phyloP scores from a whole-genome alignment of 108 stramenopile genomes.

The Nitzschia inconspicua region DNA sequence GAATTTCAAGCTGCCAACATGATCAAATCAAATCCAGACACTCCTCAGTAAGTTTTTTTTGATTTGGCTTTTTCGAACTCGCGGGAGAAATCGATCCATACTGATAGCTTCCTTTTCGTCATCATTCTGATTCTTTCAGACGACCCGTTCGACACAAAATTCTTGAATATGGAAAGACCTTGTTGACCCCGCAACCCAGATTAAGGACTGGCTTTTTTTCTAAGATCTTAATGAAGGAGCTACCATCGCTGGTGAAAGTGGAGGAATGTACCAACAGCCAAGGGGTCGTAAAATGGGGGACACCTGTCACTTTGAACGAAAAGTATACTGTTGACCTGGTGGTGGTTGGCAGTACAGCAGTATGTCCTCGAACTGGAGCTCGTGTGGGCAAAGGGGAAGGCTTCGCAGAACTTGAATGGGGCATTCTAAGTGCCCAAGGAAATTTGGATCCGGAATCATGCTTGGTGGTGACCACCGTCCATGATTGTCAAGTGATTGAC shows the following conservation, averaged over 20 bases:
- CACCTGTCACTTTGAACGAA: conserved; percentile 59
- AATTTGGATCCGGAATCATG: conserved; percentile 52
- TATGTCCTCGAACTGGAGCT: conserved; percentile 68
- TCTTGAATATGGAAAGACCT: conserved; percentile 47
- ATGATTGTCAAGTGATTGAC: conserved; percentile 62
- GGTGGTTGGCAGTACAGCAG: conserved; percentile 70
- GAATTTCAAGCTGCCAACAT: conserved; percentile 47
- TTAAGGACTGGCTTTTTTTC: conserved; percentile 70
- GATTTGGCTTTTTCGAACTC: too few species aligned
- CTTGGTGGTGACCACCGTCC: conserved; percentile 64
- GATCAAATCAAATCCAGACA: conserved; percentile 73
- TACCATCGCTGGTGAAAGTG: conserved; percentile 46
- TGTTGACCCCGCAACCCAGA: conserved; percentile 68
- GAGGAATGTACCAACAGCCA: conserved; percentile 51
- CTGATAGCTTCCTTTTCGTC: too few species aligned
- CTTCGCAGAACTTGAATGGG: conserved; percentile 80
- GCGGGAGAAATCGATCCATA: too few species aligned
- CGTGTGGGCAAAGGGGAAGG: conserved; percentile 76
- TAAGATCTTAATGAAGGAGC: conserved; percentile 31
- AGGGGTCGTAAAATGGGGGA: conserved; percentile 62
- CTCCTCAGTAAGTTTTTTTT: too few species aligned
- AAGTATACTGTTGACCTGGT: conserved; percentile 64
- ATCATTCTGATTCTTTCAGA: too few species aligned
- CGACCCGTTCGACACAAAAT: conserved; percentile 49
- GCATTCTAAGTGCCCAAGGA: conserved; percentile 57